Evolutionary conservation across 2,329 filamentous ascomycete genomes (phyloP), one percentile per base, ranked within the genome.

Genomic region (Fusarium beomiforme): DNA sequence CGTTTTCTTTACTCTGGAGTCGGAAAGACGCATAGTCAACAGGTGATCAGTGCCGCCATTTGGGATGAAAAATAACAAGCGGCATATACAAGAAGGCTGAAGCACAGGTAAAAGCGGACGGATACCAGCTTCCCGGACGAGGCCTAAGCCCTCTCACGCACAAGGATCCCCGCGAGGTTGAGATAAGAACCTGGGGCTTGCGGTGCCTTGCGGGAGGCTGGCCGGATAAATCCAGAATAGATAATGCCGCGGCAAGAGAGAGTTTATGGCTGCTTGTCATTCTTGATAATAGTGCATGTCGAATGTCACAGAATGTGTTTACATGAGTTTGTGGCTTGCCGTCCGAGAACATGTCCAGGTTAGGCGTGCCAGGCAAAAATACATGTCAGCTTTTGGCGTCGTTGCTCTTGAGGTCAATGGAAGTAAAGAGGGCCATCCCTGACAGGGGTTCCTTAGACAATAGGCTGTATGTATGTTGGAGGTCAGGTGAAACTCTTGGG

Each of bases 401-500:
- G 36, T 42, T 42, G 24, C 33, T 33, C 47, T 16, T 26, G 17
- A 36, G 34, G 43, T 36, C 29, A 34, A 21, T 13, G 23, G 21
- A 49, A 23, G 10, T 6, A 33, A 31, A 58, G 54, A 42, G 34
- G 29, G 9, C 10, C 24, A 67, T 67, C 56, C 63, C 42, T 67
- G 56, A 50, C 37, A 67, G 56, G 64, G 55, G 24, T 29, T 67
- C 16, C 46, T 33, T 67, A 41, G 24, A 34, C 37, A 37, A 37
- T 29, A 44, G 43, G 42, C 42, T 55, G 50, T 39, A 46, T 50
- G 26, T 43, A 43, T 58, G 26, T 54, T 57, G 46, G 36, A 44
- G 39, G 63, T 23, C 57, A 67, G 50, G 72, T 65, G 68, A 64
- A 69, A 59, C 64, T 63, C 43, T 10, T 50, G 41, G 54, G 59